These are phyloP conservation scores for Cajanus cajan DNA, from an alignment of 306 rosid species.

Conservation along the genomic window DNA sequence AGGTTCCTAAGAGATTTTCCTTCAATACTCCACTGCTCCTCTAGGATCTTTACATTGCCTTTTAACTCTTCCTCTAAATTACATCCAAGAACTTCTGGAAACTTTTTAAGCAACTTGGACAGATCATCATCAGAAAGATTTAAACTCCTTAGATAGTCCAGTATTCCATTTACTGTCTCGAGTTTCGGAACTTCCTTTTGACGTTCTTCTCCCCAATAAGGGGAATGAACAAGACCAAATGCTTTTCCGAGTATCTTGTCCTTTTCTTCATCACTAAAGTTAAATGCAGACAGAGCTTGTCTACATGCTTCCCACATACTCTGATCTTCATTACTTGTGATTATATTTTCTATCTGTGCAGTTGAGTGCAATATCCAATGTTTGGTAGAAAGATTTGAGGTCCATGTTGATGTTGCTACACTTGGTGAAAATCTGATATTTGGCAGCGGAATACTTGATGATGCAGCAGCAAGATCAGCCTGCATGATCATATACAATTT, in stretches of 20 bases:
- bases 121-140: conserved; percentile 78
- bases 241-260: conserved; percentile 92
- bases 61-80: conserved; percentile 68
- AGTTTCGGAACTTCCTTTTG: conserved; percentile 55
- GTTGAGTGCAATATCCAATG: conserved; percentile 62
- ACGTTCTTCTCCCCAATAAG: conserved; percentile 95
- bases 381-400: conserved; percentile 35
- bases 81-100: conserved; percentile 95
- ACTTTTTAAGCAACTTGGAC: conserved; percentile 75
- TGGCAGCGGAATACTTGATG: conserved; percentile 36
- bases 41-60: conserved; percentile 64
- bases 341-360: conserved; percentile 44
- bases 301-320: conserved; percentile 70
- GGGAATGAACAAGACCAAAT: conserved; percentile 77
- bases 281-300: conserved; percentile 53
- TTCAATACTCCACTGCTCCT: conserved; percentile 71
- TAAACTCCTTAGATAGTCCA: conserved; percentile 72
- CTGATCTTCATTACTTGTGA: conserved; percentile 54
- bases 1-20: conserved; percentile 77
- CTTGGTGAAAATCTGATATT: conserved; percentile 29
- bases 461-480: conserved; percentile 38
- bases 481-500: conserved; percentile 32
- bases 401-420: conserved; percentile 32
- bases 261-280: conserved; percentile 66
- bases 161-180: conserved; percentile 47